These are phyloP conservation scores for Urostyla sp. DNA, from an alignment of 73 alveolate species.

Conservation along the genomic window DNA sequence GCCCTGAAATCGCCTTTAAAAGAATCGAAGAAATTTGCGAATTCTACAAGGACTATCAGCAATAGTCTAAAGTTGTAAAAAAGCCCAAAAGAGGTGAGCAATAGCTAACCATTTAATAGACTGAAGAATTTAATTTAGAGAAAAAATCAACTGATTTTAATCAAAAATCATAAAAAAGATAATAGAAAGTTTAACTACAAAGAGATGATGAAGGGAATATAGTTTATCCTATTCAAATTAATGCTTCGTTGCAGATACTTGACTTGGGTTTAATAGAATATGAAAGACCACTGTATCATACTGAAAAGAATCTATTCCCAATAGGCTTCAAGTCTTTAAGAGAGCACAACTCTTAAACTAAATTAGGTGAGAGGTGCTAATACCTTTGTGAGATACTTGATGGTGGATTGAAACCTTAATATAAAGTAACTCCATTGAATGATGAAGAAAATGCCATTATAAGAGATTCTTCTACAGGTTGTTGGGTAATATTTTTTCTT, in stretches of 20 bases:
- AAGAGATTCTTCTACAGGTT: constrained; percentile 94
- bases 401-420: constrained; percentile 94
- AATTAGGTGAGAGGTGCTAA: constrained; percentile 86
- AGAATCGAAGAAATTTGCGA: constrained; percentile 86
- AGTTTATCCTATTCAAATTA: constrained; percentile 90
- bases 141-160: constrained; percentile 58
- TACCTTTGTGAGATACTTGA: constrained; percentile 96
- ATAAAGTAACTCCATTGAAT: constrained; percentile 89
- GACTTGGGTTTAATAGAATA: constrained; percentile 90
- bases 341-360: constrained; percentile 89
- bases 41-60: constrained; percentile 77
- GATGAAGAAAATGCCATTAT: constrained; percentile 92
- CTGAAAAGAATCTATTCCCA: constrained; percentile 95
- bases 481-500: constrained; percentile 77
- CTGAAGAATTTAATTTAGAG: constrained; percentile 54
- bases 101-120: not conserved
- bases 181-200: constrained; percentile 66
- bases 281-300: constrained; percentile 86
- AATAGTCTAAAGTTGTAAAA: constrained; percentile 61
- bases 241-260: constrained; percentile 81
- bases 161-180: constrained; percentile 52
- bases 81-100: constrained; percentile 57
- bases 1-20: constrained; percentile 68
- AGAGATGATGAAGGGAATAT: constrained; percentile 88
- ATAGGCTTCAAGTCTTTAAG: constrained; percentile 93